Percentiles rank a stretch among this genome's conserved stretches.
These are phyloP conservation scores for Cercospora sp. DNA, from an alignment of 2,329 filamentous ascomycete species.

Conservation along the genomic window DNA sequence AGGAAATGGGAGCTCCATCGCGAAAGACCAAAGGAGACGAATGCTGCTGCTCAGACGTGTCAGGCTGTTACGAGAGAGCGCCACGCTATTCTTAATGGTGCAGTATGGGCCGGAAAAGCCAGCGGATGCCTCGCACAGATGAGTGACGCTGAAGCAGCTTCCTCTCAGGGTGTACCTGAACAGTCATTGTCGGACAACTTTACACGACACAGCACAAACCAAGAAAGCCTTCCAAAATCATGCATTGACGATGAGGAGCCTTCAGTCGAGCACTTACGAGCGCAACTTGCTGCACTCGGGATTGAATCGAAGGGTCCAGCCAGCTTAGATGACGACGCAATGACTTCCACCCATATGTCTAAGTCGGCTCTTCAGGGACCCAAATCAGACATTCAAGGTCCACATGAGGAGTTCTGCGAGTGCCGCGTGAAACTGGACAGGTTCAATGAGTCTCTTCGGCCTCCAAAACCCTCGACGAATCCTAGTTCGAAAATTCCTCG, in stretches of 20 bases:
- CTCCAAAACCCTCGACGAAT: neutral
- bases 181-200: neutral
- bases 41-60: neutral
- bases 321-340: neutral
- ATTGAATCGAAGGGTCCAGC: neutral
- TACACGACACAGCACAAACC: neutral
- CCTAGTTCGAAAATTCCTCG: neutral
- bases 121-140: neutral
- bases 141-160: neutral
- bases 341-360: neutral
- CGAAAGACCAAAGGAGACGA: neutral
- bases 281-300: neutral
- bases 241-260: neutral
- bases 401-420: slow-evolving; percentile 2
- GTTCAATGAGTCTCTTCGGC: neutral
- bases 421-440: neutral
- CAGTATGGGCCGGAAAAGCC: too few species aligned
- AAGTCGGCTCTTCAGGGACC: neutral
- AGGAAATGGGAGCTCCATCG: neutral
- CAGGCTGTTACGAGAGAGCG: neutral
- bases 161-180: neutral
- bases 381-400: neutral
- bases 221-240: neutral
- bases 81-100: neutral
- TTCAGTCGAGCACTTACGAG: neutral